These are phyloP conservation scores for Pseudotsuga menziesii DNA, from an alignment of 75 land plant species.

Conservation along the genomic window DNA sequence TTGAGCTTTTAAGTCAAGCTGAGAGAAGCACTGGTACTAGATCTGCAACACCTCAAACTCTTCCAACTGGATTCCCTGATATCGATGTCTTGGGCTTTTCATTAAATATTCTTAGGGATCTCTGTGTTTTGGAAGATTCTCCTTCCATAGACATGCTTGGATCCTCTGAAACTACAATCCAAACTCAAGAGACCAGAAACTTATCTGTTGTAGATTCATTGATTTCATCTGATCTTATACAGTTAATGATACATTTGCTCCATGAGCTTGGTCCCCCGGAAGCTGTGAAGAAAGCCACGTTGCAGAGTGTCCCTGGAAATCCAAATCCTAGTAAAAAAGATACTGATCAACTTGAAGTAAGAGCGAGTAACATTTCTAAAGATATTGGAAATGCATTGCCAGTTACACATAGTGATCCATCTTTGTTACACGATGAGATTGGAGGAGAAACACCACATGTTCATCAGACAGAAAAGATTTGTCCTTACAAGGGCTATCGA, in stretches of 20 bases:
- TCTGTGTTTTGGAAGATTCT: conserved; percentile 37
- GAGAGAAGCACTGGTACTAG: conserved; percentile 15
- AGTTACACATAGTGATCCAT: neutral
- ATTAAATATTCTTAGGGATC: conserved; percentile 53
- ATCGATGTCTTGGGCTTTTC: conserved; percentile 70
- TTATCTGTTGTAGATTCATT: conserved; percentile 16
- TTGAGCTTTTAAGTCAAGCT: conserved; percentile 27
- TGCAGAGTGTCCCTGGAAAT: neutral
- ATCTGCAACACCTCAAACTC: conserved; percentile 9
- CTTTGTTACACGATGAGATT: conserved; percentile 1
- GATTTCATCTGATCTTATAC: conserved; percentile 39
- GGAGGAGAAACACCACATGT: neutral
- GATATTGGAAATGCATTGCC: neutral
- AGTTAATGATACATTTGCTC: conserved; percentile 49
- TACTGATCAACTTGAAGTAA: neutral
- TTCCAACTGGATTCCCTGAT: conserved; percentile 38
- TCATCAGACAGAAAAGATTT: conserved; percentile 14
- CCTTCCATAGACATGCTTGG: neutral
- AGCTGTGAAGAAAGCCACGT: conserved; percentile 27
- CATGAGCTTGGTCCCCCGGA: conserved; percentile 77
- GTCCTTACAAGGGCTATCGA: conserved; percentile 74
- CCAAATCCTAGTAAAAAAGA: neutral
- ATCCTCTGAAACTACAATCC: neutral
- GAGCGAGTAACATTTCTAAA: neutral
- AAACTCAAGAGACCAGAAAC: neutral